Base-by-base conservation (phyloP, 805 yeast species). In the Brettanomyces nanus region DNA sequence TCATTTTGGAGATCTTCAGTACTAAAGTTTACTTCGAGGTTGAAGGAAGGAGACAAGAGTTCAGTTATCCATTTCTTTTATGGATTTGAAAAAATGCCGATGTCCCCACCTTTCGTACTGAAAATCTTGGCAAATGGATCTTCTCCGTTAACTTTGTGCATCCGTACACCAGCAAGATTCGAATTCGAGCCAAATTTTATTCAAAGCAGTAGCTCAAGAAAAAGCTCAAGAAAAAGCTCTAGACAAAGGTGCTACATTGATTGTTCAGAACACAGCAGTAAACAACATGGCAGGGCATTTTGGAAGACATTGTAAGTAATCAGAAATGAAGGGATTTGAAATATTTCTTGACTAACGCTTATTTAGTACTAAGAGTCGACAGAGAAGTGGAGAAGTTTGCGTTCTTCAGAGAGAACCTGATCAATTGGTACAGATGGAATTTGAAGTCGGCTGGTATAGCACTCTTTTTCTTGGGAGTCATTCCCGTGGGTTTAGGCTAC, bases 231-330 rank as follows among this genome's bases (percentile, higher is more conserved):
- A 28, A 32, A 19, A 3, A 20, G 11, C n/a, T 15, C 18, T 6
- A 21, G 26, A 32, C n/a, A 9, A 20, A 21, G 13, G 9, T 11
- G 35, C 35, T 6, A 19, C 9, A 28, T 14, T 15, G 31, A 9
- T 15, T 14, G 14, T 13, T 13, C 31, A 9, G 14, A 20, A 14
- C 3, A 21, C 19, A 33, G 23, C 6, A 28, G 2, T 5, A n/a
- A 28, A 29, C 38, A 48, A 36, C 21, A 56, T 56, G 61, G 60
- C 59, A 19, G 59, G 56, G 15, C 49, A 45, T 34, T 54, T 54
- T 38, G 59, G 57, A 41, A 56, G 61, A 56, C 61, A 56, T 40
- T 44, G 59, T 54, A 52, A 43, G 59, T 53, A 37, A 15, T 17
- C 14, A 23, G 10, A 23, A 23, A 14, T 7, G 31, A 10, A 4